phyloP scores from a whole-genome alignment of 148 eudicot genomes.

The Diospyros kaki region DNA sequence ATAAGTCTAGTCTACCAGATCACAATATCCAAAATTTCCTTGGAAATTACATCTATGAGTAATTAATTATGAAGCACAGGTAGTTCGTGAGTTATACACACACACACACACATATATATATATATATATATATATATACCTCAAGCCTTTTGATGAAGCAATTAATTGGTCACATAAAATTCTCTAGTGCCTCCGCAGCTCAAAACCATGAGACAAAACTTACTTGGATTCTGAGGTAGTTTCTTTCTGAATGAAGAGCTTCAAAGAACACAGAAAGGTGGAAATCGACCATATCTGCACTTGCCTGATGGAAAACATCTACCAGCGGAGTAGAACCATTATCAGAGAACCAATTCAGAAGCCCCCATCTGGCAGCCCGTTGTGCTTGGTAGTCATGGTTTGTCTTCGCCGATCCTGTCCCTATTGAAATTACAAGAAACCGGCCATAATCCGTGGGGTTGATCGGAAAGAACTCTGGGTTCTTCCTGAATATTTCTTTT shows the following conservation, averaged over 20 bases:
- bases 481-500: slow-evolving; percentile 25
- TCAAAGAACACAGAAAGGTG: slow-evolving; percentile 38
- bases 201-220: not conserved
- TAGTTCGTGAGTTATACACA: no score
- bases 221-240: slow-evolving; percentile 63
- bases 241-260: slow-evolving; percentile 33
- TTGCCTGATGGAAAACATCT: slow-evolving; percentile 29
- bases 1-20: no score
- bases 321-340: slow-evolving; percentile 36
- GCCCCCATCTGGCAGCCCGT: slow-evolving; percentile 54
- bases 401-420: slow-evolving; percentile 39
- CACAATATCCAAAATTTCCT: no score
- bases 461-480: slow-evolving; percentile 31
- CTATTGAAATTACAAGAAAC: slow-evolving; percentile 46
- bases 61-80: no score
- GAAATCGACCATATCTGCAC: slow-evolving; percentile 42
- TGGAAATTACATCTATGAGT: no score
- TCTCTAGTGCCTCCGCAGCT: no score
- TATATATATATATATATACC: no score
- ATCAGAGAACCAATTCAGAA: slow-evolving; percentile 40
- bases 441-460: slow-evolving; percentile 35
- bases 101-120: no score
- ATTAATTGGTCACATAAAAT: no score
- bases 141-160: no score
- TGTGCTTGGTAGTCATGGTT: slow-evolving; percentile 33